These are phyloP conservation scores for Ogataea nitratoaversa DNA, from an alignment of 805 yeast genomes.

Conservation along the genomic window DNA sequence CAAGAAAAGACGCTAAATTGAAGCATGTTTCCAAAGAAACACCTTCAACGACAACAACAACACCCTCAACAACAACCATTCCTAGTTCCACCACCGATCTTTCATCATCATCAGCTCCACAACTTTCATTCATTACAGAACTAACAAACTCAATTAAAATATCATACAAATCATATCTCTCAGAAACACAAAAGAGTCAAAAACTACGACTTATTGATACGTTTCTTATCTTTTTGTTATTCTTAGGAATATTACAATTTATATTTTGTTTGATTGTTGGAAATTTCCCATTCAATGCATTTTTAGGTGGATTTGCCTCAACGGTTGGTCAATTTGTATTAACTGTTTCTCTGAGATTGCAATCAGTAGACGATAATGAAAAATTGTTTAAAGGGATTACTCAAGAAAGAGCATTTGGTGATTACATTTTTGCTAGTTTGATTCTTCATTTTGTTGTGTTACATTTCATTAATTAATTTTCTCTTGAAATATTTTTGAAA, in stretches of 20 bases:
- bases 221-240: slow-evolving; percentile 71
- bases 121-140: slow-evolving; percentile 24
- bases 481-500: too few species aligned
- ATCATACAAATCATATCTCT: slow-evolving; percentile 31
- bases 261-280: slow-evolving; percentile 73
- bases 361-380: slow-evolving; percentile 36
- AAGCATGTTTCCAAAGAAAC: slow-evolving; percentile 1
- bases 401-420: slow-evolving; percentile 71
- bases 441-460: slow-evolving; percentile 82
- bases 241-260: slow-evolving; percentile 75
- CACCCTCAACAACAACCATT: slow-evolving; percentile 4
- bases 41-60: slow-evolving; percentile 4
- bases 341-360: slow-evolving; percentile 77
- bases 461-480: slow-evolving; percentile 85
- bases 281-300: slow-evolving; percentile 95
- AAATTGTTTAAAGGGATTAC: slow-evolving; percentile 21
- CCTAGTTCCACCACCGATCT: slow-evolving; percentile 7
- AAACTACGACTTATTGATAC: slow-evolving; percentile 67
- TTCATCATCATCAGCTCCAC: slow-evolving; percentile 6
- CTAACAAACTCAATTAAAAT: slow-evolving; percentile 27
- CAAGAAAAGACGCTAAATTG: slow-evolving; percentile 31
- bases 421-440: slow-evolving; percentile 81
- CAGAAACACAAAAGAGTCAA: slow-evolving; percentile 29
- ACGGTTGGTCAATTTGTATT: slow-evolving; percentile 96
- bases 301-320: slow-evolving; percentile 84